phyloP scores from a whole-genome alignment of 352 stramenopile genomes.

The Pythium dissimile region DNA sequence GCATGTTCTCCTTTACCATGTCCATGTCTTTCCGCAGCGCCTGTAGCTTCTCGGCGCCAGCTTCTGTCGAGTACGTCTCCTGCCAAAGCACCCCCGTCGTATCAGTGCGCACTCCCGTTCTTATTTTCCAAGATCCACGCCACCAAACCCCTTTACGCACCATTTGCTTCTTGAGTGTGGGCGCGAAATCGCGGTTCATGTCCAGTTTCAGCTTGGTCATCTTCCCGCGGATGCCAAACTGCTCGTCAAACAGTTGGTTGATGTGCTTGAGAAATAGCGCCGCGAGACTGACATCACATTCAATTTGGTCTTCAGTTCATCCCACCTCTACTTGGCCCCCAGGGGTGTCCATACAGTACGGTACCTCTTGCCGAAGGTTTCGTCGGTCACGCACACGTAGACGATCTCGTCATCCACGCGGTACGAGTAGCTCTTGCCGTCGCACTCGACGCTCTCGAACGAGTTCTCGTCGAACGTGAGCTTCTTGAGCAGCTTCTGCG shows the following conservation, averaged over 20 bases:
- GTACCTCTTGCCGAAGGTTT: constrained; percentile 75
- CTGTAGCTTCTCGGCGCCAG: constrained; percentile 71
- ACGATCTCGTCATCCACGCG: constrained; percentile 80
- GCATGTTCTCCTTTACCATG: constrained; percentile 71
- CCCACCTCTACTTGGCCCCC: neutral
- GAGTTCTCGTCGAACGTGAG: constrained; percentile 69
- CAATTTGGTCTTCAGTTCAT: neutral
- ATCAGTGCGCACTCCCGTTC: no score
- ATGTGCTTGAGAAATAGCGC: constrained; percentile 85
- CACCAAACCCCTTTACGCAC: constrained; percentile 16
- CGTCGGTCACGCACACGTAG: constrained; percentile 83
- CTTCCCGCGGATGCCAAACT: constrained; percentile 85
- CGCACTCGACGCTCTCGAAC: constrained; percentile 78
- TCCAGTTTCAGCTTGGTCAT: constrained; percentile 86
- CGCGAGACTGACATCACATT: constrained; percentile 38
- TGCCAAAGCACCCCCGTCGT: constrained; percentile 12
- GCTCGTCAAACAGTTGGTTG: constrained; percentile 80
- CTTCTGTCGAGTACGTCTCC: constrained; percentile 77
- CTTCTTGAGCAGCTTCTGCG: constrained; percentile 84
- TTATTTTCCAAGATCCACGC: neutral
- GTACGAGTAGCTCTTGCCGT: constrained; percentile 85
- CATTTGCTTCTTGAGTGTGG: constrained; percentile 85
- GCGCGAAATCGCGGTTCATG: constrained; percentile 84
- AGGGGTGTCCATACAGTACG: neutral
- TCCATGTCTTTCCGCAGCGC: constrained; percentile 81